phyloP scores from a whole-genome alignment of 163 green algal species.

The Scenedesmus sp. region DNA sequence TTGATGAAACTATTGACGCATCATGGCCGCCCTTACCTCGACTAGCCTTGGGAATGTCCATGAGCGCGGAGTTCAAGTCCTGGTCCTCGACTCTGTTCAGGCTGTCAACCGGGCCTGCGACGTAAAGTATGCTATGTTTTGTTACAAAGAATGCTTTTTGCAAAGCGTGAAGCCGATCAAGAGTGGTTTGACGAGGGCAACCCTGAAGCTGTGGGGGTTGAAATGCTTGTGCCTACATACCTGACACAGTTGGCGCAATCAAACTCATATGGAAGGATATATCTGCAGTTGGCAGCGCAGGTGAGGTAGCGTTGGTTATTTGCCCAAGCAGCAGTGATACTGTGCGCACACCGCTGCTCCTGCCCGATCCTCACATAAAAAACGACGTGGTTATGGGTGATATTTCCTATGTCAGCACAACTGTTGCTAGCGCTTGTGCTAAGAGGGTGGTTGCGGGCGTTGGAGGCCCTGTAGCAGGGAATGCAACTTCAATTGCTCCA shows the following conservation, averaged over 20 bases:
- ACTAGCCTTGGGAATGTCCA: background rate
- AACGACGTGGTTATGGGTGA: background rate
- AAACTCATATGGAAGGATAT: background rate
- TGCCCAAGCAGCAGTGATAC: background rate
- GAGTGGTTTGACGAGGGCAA: background rate
- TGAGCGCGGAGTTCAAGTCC: constrained; percentile 3
- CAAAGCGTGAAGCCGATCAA: background rate
- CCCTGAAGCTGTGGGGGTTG: background rate
- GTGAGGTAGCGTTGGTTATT: background rate
- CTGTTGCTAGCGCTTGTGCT: background rate
- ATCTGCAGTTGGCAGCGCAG: background rate
- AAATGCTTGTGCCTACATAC: background rate
- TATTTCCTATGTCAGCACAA: background rate
- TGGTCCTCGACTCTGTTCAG: constrained; percentile 1
- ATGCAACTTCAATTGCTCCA: background rate
- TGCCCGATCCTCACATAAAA: background rate
- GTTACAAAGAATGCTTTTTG: background rate
- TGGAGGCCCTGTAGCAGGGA: background rate
- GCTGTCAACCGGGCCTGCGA: background rate
- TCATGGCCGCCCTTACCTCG: background rate
- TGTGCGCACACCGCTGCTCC: background rate
- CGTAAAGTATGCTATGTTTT: background rate
- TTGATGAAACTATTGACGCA: background rate
- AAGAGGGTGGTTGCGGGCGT: background rate
- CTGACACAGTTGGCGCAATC: background rate